Conservation (phyloP, 768 basidiomycete species). For the Dioszegia crocea region DNA sequence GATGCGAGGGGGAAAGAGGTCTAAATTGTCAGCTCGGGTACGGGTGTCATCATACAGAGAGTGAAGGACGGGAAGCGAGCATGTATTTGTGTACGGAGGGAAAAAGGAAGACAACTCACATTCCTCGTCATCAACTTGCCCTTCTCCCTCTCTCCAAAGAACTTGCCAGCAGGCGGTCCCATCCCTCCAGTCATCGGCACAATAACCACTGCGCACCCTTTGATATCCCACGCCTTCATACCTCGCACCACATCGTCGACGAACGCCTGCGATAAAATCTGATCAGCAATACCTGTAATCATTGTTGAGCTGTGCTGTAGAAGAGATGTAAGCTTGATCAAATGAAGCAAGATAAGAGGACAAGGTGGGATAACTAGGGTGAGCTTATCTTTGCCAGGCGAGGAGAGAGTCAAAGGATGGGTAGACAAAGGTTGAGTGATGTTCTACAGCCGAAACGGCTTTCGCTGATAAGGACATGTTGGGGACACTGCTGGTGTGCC, state of each 20-base stretch:
- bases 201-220: constrained; percentile 1
- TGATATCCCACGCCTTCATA: constrained; percentile 1
- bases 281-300: not conserved
- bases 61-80: not conserved
- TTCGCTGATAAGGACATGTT: too few relatives aligned
- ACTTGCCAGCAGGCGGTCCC: constrained; percentile 1
- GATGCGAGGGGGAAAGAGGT: constrained; percentile 9
- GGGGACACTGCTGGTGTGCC: too few relatives aligned
- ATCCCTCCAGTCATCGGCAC: constrained; percentile 4
- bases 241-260: not conserved
- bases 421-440: not conserved
- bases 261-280: not conserved
- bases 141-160: not conserved
- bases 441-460: not conserved
- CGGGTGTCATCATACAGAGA: not conserved
- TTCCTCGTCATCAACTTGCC: not conserved
- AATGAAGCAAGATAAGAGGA: too few relatives aligned
- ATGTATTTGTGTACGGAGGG: not conserved
- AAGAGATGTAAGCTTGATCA: not conserved
- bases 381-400: not conserved
- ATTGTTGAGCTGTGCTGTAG: not conserved
- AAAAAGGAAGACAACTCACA: not conserved
- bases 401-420: not conserved
- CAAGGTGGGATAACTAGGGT: not conserved
- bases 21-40: not conserved